Base-by-base conservation (phyloP, 2,329 filamentous ascomycete species). In the Emydomyces testavorans region DNA sequence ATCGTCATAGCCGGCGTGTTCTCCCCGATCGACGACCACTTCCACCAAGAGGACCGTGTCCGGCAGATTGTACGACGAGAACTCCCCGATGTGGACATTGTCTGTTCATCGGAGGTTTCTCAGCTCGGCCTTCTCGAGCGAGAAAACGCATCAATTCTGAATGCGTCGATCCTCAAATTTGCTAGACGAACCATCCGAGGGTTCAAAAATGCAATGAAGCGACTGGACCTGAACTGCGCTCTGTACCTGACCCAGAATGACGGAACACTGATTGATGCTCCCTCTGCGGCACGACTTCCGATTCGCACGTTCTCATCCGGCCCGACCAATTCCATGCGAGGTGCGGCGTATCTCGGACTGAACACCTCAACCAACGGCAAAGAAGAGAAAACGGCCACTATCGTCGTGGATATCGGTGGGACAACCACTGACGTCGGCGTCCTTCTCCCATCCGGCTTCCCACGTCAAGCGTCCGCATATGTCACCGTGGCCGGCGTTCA, bases 371-470 rank as follows among this genome's bases (percentile, higher is more conserved):
- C 43, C n/a, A 29, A 42, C 4, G n/a, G 34, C 13, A 31, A 37
- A 3, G 31, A 21, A 13, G 45, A 50, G 20, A 46, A 47, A 18
- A 51, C 52, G 8, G 52, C 52, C 31, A 52, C 52, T 7, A 66
- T 79, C 36, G 75, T 78, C 0, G 69, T 79, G 1, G 77, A 80
- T 54, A 71, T 80, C 23, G 77, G 78, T 6, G 77, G 77, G 13
- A 80, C 78, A 0, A 80, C 77, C 0, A 76, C 76, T 1, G 78
- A 81, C 58, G 72, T 79, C 6, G 76, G 77, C 21, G 67, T 76
- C 0, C 59, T 81, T 1, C 64, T 79, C 1, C 71, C 75, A 0
- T 77, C 72, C 2, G 78, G 78, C 0, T 79, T 79, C 39, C 78
- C 78, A 0, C 69, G 77, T 16, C 76, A 79, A 52, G 76, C 78